Evolutionary conservation across 441 rosid genomes (phyloP).

Genomic region (Corymbia citriodora): DNA sequence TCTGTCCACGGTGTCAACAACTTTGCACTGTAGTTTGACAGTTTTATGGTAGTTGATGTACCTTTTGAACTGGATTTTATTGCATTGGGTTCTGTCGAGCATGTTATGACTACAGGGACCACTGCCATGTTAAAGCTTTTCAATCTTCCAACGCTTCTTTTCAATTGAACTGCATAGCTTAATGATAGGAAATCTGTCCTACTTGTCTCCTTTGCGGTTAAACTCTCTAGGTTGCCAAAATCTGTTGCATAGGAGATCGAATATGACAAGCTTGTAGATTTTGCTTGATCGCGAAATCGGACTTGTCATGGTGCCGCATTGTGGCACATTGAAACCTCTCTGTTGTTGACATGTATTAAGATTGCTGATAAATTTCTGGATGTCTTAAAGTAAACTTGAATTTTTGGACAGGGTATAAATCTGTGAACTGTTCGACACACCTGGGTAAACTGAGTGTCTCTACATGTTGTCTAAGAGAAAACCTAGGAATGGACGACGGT

Average conservation of each 20-base stretch:
- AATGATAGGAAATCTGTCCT: neutral
- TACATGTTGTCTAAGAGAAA: neutral
- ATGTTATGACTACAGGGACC: neutral
- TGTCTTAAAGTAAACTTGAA: neutral
- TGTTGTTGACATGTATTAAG: rapidly evolving
- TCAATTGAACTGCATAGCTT: neutral
- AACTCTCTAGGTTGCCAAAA: neutral
- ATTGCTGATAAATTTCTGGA: neutral
- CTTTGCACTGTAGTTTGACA: neutral
- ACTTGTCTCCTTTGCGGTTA: neutral
- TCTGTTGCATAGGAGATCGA: neutral
- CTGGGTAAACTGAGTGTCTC: neutral
- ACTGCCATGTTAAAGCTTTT: neutral
- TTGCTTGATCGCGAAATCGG: neutral
- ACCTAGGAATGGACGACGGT: neutral
- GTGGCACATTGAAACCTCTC: neutral
- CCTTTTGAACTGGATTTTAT: neutral
- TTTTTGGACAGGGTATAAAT: neutral
- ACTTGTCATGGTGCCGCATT: rapidly evolving
- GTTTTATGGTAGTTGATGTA: neutral
- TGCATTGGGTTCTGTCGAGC: neutral
- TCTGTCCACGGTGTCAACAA: neutral
- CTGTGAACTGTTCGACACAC: rapidly evolving
- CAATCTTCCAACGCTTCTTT: neutral
- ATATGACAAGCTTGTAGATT: neutral